Conservation (phyloP, 2,329 filamentous ascomycete genomes). For the Cercospora janseana region DNA sequence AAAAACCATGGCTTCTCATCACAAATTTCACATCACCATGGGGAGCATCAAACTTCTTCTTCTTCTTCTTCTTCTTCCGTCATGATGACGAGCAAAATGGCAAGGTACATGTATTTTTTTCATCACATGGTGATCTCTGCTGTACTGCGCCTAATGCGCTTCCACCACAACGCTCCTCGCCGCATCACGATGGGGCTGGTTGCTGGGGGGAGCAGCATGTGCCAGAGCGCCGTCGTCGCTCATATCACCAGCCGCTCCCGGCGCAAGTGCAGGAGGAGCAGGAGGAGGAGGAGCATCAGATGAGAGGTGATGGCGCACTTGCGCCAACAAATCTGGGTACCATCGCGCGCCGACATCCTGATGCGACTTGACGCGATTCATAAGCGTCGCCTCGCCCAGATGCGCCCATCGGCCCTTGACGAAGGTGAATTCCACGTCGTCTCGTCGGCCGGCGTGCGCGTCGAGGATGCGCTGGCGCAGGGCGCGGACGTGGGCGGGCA, state of each 20-base stretch:
- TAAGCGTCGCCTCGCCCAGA: slow-evolving; percentile 77
- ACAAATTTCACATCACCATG: too few relatives aligned
- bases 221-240: too few relatives aligned
- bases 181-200: too few relatives aligned
- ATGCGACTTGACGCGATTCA: slow-evolving; percentile 83
- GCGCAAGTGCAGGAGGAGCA: background rate
- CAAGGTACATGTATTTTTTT: background rate
- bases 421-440: slow-evolving; percentile 87
- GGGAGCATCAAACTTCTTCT: too few relatives aligned
- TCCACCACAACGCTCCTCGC: background rate
- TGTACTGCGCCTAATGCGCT: slow-evolving; percentile 1
- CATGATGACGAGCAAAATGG: too few relatives aligned
- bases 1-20: too few relatives aligned
- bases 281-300: slow-evolving; percentile 11
- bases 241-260: background rate
- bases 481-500: slow-evolving; percentile 62
- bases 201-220: too few relatives aligned
- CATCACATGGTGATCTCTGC: background rate
- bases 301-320: slow-evolving; percentile 45
- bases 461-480: slow-evolving; percentile 61
- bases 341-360: slow-evolving; percentile 81
- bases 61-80: too few relatives aligned
- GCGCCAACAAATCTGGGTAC: slow-evolving; percentile 48
- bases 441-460: slow-evolving; percentile 54
- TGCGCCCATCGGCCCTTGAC: slow-evolving; percentile 62